Conservation (phyloP, 106 monocot genomes). For the Vanilla planifolia region DNA sequence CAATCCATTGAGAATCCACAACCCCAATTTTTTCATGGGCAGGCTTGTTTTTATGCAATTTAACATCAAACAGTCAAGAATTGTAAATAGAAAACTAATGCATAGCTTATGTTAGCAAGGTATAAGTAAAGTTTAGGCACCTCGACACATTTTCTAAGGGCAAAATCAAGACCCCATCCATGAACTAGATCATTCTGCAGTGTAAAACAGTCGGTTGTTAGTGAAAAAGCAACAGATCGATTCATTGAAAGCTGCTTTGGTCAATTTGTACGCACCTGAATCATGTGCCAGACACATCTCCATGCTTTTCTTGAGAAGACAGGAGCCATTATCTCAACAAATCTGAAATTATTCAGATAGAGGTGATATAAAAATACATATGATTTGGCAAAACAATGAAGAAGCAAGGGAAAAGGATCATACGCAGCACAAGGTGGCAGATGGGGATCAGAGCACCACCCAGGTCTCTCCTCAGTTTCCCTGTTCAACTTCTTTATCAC, state of each 20-base stretch:
- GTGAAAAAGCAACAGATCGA: not conserved
- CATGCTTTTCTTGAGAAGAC: slow-evolving; percentile 72
- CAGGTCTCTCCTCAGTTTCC: slow-evolving; percentile 30
- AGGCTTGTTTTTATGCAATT: slow-evolving; percentile 4
- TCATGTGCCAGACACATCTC: slow-evolving; percentile 86
- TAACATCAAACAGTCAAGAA: not conserved
- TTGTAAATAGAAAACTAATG: not conserved
- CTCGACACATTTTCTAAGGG: slow-evolving; percentile 30
- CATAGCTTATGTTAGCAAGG: not conserved
- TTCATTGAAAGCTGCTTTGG: too few species aligned
- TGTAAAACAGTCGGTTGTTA: not conserved
- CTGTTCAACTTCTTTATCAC: slow-evolving; percentile 17
- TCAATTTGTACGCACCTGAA: slow-evolving; percentile 37
- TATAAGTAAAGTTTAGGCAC: not conserved
- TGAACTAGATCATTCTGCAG: slow-evolving; percentile 33
- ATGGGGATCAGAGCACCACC: slow-evolving; percentile 38
- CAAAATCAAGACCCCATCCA: slow-evolving; percentile 39
- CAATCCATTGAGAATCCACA: slow-evolving; percentile 67
- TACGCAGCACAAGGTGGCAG: slow-evolving; percentile 63
- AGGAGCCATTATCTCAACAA: slow-evolving; percentile 75
- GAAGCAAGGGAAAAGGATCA: not conserved
- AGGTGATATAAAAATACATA: not conserved
- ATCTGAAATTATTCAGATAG: slow-evolving; percentile 21
- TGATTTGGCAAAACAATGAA: not conserved
- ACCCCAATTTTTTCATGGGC: slow-evolving; percentile 54